A percentile compares a stretch with the other conserved stretches of the same genome.
Evolutionary conservation across 768 basidiomycete genomes (phyloP).

Genomic region (Suillus paluster): DNA sequence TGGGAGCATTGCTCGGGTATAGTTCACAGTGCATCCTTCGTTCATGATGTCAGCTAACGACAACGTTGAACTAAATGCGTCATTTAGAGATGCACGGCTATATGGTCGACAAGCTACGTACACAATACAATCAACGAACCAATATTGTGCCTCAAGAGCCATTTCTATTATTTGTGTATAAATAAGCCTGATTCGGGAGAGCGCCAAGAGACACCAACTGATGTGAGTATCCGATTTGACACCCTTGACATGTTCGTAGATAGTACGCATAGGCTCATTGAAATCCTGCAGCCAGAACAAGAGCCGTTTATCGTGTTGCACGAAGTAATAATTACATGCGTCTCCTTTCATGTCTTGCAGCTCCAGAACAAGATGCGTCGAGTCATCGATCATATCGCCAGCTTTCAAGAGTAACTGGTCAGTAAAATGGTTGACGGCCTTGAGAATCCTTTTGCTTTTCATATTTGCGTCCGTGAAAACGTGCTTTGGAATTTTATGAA

Average conservation of each 20-base stretch:
- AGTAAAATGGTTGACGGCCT: neutral
- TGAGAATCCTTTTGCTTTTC: neutral
- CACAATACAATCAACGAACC: slow-evolving; percentile 15
- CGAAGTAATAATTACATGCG: slow-evolving; percentile 46
- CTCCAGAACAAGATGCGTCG: slow-evolving; percentile 5
- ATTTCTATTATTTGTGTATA: slow-evolving; percentile 15
- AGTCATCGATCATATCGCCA: neutral
- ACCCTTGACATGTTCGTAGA: slow-evolving; percentile 43
- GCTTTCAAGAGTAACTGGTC: neutral
- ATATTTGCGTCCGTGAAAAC: slow-evolving; percentile 11
- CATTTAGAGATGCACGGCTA: neutral
- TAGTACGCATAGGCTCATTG: slow-evolving; percentile 26
- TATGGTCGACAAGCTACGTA: neutral
- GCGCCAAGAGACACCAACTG: slow-evolving; percentile 1
- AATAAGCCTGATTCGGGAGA: neutral
- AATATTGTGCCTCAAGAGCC: slow-evolving; percentile 31
- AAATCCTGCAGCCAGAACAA: slow-evolving; percentile 54
- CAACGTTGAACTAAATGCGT: neutral
- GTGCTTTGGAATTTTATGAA: neutral
- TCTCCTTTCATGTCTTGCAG: neutral
- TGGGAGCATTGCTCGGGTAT: slow-evolving; percentile 4
- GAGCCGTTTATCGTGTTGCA: slow-evolving; percentile 42
- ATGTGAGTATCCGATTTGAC: slow-evolving; percentile 25
- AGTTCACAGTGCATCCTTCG: slow-evolving; percentile 12
- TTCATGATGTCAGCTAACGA: neutral